Base-by-base conservation (phyloP, 1,284 basidiomycete species). In the Pseudozyma tsukubaensis region DNA sequence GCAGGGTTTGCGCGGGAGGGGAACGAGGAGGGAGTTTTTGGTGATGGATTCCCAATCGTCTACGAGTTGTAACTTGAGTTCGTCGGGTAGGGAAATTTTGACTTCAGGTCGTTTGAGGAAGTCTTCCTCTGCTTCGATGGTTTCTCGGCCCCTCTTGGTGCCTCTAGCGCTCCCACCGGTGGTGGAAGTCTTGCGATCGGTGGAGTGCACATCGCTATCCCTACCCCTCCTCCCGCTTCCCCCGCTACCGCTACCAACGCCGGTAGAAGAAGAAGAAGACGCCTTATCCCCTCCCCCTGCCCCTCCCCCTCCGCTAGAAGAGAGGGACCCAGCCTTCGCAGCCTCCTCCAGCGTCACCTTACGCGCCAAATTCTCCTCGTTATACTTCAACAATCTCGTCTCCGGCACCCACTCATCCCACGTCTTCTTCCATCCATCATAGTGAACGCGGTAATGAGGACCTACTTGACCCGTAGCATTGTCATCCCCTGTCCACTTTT, bases 401-500 rank as follows among this genome's bases (percentile, higher is more conserved):
- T 90, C 89, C 1, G 93, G 92, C 0, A 98, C 96, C 94, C 94
- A 98, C 88, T 99, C 96, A 86, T 98, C 96, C 96, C 96, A 98
- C 91, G 93, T 95, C 86, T 94, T 92, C 85, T 98, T 99, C 97
- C 97, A 99, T 5, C 97, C 97, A 85, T 97, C 95, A 88, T 99
- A 99, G 86, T 99, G 97, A 24, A 99, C 95, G 72, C 92, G 91
- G 85, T 94, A 99, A 80, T 97, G 93, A 6, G 90, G 89, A 1
- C 94, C 94, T 1, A 89, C 86, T 6, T 87, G 85, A 3, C 92
- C 91, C 0, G 59, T 59, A 44, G 89, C 88, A 8, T 91, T 90
- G 57, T 89, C 90, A 4, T 88, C 86, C 77, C 92, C 91, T 60
- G 91, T 90, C 88, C 91, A 92, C 52, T 88, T 89, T 80, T 93